These are phyloP conservation scores for Globisporangium cederbergense DNA, from an alignment of 352 stramenopile species.

Conservation along the genomic window DNA sequence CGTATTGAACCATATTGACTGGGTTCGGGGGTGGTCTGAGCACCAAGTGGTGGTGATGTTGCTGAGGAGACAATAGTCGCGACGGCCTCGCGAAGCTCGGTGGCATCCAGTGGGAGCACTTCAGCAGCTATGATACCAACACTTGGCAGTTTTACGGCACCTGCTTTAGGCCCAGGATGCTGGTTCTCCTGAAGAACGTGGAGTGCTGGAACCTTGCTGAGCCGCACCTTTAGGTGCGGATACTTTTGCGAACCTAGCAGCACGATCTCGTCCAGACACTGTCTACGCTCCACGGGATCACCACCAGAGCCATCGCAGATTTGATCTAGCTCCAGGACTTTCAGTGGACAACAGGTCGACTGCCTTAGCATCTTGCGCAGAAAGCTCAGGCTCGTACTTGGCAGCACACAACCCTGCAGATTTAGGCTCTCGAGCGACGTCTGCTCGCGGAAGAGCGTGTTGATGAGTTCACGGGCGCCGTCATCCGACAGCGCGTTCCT, in stretches of 20 bases:
- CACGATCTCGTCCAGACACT: conserved; percentile 1
- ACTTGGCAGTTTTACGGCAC: background rate
- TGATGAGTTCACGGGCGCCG: conserved; percentile 31
- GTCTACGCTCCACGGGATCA: background rate
- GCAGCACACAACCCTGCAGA: conserved; percentile 33
- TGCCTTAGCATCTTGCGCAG: conserved; percentile 2
- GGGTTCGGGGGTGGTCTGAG: background rate
- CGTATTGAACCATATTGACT: background rate
- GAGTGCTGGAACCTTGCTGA: background rate
- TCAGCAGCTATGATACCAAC: background rate
- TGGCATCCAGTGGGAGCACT: background rate
- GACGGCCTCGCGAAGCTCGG: background rate
- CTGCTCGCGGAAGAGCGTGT: conserved; percentile 26
- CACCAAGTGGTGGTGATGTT: background rate
- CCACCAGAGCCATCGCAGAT: background rate
- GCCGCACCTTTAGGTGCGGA: background rate
- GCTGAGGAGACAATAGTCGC: background rate
- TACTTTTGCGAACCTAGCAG: conserved; percentile 5
- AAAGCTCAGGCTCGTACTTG: conserved; percentile 8
- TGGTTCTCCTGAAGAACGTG: background rate
- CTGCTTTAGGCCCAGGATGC: background rate
- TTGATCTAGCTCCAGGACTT: conserved; percentile 13
- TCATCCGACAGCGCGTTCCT: conserved; percentile 38
- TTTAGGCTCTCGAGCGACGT: conserved; percentile 27
- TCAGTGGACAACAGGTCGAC: conserved; percentile 12